Conservation (phyloP, 169 alveolate genomes). For the Plasmodium fragile region DNA sequence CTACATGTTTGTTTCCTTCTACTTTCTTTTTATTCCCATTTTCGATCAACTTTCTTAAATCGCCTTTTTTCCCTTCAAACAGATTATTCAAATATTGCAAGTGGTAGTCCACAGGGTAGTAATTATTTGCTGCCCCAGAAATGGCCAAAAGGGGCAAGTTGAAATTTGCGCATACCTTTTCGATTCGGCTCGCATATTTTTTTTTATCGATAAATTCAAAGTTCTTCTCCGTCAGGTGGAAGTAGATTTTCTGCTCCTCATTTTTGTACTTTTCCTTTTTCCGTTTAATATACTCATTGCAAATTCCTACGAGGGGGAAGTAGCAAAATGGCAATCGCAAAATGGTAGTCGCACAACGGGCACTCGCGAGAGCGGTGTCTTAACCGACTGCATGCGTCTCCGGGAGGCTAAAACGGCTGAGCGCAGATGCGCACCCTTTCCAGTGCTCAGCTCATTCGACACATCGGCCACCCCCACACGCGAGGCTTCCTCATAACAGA, state of each 20-base stretch:
- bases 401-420: neutral
- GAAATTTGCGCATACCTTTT: slow-evolving; percentile 35
- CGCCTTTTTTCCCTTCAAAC: slow-evolving; percentile 25
- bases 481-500: neutral
- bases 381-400: neutral
- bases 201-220: slow-evolving; percentile 33
- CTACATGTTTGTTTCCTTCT: neutral
- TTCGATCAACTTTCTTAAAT: slow-evolving; percentile 19
- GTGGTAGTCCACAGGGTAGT: slow-evolving; percentile 61
- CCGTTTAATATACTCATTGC: slow-evolving; percentile 55
- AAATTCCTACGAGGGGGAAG: slow-evolving; percentile 25
- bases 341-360: neutral
- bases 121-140: slow-evolving; percentile 29
- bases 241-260: slow-evolving; percentile 27
- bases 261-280: slow-evolving; percentile 5
- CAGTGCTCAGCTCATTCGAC: neutral
- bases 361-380: neutral
- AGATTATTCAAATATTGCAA: slow-evolving; percentile 44
- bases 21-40: slow-evolving; percentile 2
- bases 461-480: neutral
- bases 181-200: slow-evolving; percentile 1
- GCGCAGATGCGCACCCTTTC: neutral
- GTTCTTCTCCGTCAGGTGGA: slow-evolving; percentile 34
- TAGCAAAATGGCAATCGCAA: neutral
- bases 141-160: slow-evolving; percentile 10